Evolutionary conservation across 768 basidiomycete genomes (phyloP).

Genomic region (Mycena belliarum): DNA sequence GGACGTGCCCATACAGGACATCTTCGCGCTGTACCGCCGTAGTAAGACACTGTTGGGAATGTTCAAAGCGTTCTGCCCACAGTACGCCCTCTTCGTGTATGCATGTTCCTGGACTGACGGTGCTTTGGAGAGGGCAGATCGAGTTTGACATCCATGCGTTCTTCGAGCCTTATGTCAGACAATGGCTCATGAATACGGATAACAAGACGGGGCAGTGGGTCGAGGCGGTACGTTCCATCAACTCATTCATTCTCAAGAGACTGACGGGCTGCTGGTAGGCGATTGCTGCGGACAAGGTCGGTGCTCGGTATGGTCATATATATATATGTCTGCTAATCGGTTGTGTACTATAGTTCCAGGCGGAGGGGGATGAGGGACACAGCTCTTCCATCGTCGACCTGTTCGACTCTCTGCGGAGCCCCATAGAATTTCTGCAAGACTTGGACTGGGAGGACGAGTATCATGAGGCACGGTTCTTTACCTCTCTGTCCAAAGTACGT

Average conservation of each 20-base stretch:
- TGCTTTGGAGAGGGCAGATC: conserved; percentile 45
- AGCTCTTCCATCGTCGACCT: conserved; percentile 98
- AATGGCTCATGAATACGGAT: conserved; percentile 89
- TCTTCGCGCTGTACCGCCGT: conserved; percentile 83
- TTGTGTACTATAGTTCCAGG: conserved; percentile 58
- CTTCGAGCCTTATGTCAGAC: conserved; percentile 85
- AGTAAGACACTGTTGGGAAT: conserved; percentile 76
- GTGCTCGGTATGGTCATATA: conserved; percentile 4
- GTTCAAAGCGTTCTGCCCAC: conserved; percentile 76
- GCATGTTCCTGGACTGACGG: background rate
- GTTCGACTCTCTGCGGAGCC: conserved; percentile 91
- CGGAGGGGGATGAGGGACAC: conserved; percentile 77
- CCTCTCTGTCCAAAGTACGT: conserved; percentile 78
- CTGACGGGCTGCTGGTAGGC: conserved; percentile 47
- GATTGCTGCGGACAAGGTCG: conserved; percentile 79
- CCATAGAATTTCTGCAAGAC: conserved; percentile 84
- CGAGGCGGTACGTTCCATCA: conserved; percentile 62
- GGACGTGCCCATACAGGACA: conserved; percentile 86
- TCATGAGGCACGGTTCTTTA: conserved; percentile 88
- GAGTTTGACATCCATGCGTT: conserved; percentile 72
- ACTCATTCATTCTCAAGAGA: background rate
- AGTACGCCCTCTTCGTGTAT: conserved; percentile 47
- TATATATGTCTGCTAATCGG: background rate
- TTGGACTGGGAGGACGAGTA: conserved; percentile 92
- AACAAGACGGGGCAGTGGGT: conserved; percentile 94